These are phyloP conservation scores for Arxiozyma heterogenica DNA, from an alignment of 1,139 yeast species.

Conservation along the genomic window DNA sequence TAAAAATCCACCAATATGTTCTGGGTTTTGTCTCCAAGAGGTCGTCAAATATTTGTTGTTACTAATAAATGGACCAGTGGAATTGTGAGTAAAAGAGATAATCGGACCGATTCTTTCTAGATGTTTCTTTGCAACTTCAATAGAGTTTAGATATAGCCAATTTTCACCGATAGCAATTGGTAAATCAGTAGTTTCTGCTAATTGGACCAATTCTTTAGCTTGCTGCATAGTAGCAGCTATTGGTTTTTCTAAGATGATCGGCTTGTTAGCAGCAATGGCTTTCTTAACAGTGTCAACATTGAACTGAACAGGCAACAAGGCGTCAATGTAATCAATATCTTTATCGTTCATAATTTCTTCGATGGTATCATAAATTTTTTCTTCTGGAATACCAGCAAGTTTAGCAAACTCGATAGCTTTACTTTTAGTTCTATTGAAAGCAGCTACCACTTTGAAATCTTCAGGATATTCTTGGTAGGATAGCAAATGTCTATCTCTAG, in stretches of 20 bases:
- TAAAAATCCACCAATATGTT: slow-evolving; percentile 83
- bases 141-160: slow-evolving; percentile 63
- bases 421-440: slow-evolving; percentile 70
- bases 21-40: slow-evolving; percentile 80
- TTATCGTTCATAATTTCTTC: slow-evolving; percentile 59
- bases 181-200: slow-evolving; percentile 47
- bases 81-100: slow-evolving; percentile 64
- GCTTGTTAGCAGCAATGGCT: slow-evolving; percentile 60
- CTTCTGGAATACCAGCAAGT: slow-evolving; percentile 42
- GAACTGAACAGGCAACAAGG: slow-evolving; percentile 74
- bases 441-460: slow-evolving; percentile 45
- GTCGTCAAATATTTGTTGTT: slow-evolving; percentile 59
- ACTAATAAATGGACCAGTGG: slow-evolving; percentile 71
- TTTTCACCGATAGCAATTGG: slow-evolving; percentile 79
- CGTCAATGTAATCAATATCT: slow-evolving; percentile 67
- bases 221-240: slow-evolving; percentile 77
- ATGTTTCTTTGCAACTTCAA: slow-evolving; percentile 43
- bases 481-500: slow-evolving; percentile 75
- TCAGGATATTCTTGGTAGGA: slow-evolving; percentile 43
- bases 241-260: slow-evolving; percentile 79
- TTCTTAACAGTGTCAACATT: slow-evolving; percentile 56
- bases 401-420: slow-evolving; percentile 79
- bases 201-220: slow-evolving; percentile 65
- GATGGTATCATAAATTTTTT: slow-evolving; percentile 52
- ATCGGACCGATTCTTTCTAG: slow-evolving; percentile 67